Evolutionary conservation across 306 rosid species (phyloP).

Genomic region (Hippophae rhamnoides): DNA sequence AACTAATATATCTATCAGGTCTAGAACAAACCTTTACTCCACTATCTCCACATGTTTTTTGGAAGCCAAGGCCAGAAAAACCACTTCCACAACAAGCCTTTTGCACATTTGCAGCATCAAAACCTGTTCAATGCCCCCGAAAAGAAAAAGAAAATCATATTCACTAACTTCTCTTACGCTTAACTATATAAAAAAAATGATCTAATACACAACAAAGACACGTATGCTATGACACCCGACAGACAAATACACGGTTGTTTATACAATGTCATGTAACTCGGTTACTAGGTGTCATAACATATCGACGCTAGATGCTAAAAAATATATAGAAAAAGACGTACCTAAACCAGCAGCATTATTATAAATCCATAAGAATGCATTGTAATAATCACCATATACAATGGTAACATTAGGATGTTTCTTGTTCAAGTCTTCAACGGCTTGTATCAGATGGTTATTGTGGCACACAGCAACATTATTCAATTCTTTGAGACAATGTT

Average conservation of each 20-base stretch:
- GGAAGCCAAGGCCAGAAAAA: not conserved
- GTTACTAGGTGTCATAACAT: no score
- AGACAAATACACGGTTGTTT: no score
- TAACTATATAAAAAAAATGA: no score
- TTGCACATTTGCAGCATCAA: not conserved
- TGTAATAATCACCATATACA: slow-evolving; percentile 18
- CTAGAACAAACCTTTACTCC: slow-evolving; percentile 9
- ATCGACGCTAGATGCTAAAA: not conserved
- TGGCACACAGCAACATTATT: slow-evolving; percentile 5
- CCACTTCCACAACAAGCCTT: slow-evolving; percentile 18
- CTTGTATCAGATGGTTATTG: slow-evolving; percentile 11
- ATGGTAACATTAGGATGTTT: slow-evolving; percentile 11
- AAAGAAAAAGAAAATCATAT: no score
- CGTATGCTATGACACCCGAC: no score
- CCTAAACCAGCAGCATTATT: not conserved
- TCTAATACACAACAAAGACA: no score
- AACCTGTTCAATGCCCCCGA: no score
- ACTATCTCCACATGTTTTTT: slow-evolving; percentile 7
- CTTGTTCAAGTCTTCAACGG: slow-evolving; percentile 6
- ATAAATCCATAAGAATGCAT: slow-evolving; percentile 13
- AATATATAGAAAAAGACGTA: not conserved
- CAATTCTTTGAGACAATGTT: slow-evolving; percentile 5
- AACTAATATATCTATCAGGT: slow-evolving; percentile 3
- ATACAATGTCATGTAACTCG: no score
- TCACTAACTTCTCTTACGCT: no score